These are phyloP conservation scores for Kickxella alabastrina DNA, from an alignment of 192 early-diverging fungal species.

Conservation along the genomic window DNA sequence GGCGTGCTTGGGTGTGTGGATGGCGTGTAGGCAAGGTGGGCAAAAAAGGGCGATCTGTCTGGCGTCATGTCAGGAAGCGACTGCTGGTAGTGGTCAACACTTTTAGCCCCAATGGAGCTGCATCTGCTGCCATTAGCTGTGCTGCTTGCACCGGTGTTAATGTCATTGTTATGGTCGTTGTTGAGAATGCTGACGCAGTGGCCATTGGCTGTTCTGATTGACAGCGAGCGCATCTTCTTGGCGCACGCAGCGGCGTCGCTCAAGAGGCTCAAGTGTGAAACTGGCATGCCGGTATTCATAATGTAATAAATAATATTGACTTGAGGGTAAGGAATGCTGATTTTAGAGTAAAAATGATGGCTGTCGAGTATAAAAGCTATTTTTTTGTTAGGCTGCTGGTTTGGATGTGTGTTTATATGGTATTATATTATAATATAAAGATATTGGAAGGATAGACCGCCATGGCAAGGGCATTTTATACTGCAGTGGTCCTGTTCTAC, in stretches of 20 bases:
- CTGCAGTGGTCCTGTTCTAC: no score
- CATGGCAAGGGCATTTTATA: no score
- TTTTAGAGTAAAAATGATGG: neutral
- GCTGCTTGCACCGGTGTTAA: slow-evolving; percentile 1
- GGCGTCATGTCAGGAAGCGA: slow-evolving; percentile 16
- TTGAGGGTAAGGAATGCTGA: neutral
- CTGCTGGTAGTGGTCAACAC: slow-evolving; percentile 3
- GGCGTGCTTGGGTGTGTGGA: slow-evolving; percentile 10
- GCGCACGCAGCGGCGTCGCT: neutral
- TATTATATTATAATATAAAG: neutral
- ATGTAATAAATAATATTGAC: neutral
- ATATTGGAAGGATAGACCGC: neutral
- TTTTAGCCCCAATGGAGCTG: neutral
- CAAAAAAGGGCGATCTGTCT: slow-evolving; percentile 6
- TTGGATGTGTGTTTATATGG: neutral
- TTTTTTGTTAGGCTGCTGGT: no score
- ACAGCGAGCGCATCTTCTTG: slow-evolving; percentile 29
- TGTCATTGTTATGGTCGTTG: slow-evolving; percentile 7
- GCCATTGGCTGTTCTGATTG: slow-evolving; percentile 27
- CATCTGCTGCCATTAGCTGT: neutral
- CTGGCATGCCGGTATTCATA: neutral
- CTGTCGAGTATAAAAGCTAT: neutral
- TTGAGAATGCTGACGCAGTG: slow-evolving; percentile 39
- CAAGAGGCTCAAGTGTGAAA: neutral
- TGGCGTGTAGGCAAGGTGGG: neutral